These are phyloP conservation scores for Diplodia seriata DNA, from an alignment of 2,329 filamentous ascomycete species.

Conservation along the genomic window DNA sequence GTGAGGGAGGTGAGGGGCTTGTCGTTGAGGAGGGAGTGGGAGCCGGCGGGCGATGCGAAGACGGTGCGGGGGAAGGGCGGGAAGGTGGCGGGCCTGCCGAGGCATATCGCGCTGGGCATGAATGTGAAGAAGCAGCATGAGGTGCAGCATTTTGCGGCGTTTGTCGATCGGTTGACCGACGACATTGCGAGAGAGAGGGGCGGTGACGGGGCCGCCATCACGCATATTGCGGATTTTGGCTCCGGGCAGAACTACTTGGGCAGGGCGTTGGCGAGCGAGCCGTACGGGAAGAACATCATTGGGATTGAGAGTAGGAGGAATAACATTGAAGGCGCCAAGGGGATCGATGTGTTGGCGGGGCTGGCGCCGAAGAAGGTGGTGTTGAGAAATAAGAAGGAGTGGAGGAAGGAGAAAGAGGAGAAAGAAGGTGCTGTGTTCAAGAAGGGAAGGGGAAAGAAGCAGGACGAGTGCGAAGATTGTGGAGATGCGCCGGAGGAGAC, in stretches of 20 bases:
- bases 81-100: constrained; percentile 51
- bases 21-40: constrained; percentile 69
- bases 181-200: constrained; percentile 50
- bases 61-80: not conserved
- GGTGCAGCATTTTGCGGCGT: constrained; percentile 87
- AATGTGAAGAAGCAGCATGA: constrained; percentile 95
- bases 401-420: constrained; percentile 52
- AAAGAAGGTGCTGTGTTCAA: constrained; percentile 42
- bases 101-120: constrained; percentile 85
- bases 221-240: constrained; percentile 93
- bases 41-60: not conserved
- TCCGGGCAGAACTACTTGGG: constrained; percentile 97
- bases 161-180: constrained; percentile 72
- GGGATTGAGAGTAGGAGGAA: constrained; percentile 87
- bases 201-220: constrained; percentile 58
- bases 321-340: constrained; percentile 85
- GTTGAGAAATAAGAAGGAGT: constrained; percentile 84
- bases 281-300: constrained; percentile 85
- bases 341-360: constrained; percentile 82
- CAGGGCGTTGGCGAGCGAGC: constrained; percentile 80
- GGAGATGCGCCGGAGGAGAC: constrained; percentile 2
- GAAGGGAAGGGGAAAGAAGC: constrained; percentile 40
- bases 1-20: constrained; percentile 73
- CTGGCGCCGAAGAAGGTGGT: constrained; percentile 75
- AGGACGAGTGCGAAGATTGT: constrained; percentile 23